Conservation (phyloP, 169 alveolate species). For the Cryptosporidium xiaoi region DNA sequence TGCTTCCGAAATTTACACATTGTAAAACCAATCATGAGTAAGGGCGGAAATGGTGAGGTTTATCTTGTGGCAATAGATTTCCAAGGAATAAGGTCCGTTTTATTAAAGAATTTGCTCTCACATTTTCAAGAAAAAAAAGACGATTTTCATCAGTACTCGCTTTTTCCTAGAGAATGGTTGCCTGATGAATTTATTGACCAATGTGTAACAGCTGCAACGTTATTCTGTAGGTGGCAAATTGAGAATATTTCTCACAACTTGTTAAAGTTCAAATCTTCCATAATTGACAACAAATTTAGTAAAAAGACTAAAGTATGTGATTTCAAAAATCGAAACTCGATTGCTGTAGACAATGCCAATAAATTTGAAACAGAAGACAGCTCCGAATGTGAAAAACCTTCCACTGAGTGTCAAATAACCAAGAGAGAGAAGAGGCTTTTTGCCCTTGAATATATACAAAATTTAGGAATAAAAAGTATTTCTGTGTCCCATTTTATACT, state of each 20-base stretch:
- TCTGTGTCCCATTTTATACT: constrained; percentile 39
- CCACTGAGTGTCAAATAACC: not conserved
- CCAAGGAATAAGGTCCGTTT: constrained; percentile 82
- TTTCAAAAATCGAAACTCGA: not conserved
- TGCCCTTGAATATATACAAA: constrained; percentile 68
- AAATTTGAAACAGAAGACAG: not conserved
- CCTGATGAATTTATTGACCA: constrained; percentile 80
- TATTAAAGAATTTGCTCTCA: constrained; percentile 78
- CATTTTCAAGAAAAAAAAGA: constrained; percentile 72
- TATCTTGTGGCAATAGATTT: constrained; percentile 80
- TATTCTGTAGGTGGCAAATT: constrained; percentile 65
- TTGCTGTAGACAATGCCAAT: not conserved
- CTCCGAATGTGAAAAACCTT: not conserved
- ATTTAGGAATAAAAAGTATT: constrained; percentile 42
- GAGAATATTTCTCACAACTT: constrained; percentile 76
- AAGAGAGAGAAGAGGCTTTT: constrained; percentile 53
- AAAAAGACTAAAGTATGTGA: constrained; percentile 7
- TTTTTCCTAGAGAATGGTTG: constrained; percentile 79
- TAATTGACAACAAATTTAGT: not conserved
- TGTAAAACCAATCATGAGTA: constrained; percentile 80
- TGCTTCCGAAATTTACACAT: constrained; percentile 82
- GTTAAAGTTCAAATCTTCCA: constrained; percentile 31
- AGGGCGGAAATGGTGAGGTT: constrained; percentile 79
- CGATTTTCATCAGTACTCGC: constrained; percentile 71
- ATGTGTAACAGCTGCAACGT: constrained; percentile 79